phyloP scores from a whole-genome alignment of 352 stramenopile genomes.

The Pythium chondricola region DNA sequence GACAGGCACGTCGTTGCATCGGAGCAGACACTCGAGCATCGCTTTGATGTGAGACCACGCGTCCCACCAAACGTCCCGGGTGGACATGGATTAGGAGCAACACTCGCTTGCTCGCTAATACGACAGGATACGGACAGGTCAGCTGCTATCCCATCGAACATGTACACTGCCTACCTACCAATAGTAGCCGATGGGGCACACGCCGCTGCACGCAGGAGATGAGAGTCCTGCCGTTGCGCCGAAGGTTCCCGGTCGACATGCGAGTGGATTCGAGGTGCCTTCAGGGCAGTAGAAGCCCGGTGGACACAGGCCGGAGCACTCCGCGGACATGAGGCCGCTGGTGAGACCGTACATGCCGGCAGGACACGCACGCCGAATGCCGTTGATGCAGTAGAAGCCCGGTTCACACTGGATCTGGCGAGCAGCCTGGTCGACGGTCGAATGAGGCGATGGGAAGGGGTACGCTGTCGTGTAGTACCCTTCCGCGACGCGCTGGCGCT shows the following conservation, averaged over 20 bases:
- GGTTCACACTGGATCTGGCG: slow-evolving; percentile 37
- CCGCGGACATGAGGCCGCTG: slow-evolving; percentile 19
- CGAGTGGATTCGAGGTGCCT: slow-evolving; percentile 33
- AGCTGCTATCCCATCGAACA: not conserved
- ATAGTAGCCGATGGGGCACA: slow-evolving; percentile 46
- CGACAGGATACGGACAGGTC: not conserved
- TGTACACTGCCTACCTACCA: slow-evolving; percentile 30
- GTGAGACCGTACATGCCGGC: slow-evolving; percentile 40
- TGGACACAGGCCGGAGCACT: slow-evolving; percentile 39
- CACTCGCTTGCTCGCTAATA: slow-evolving; percentile 27
- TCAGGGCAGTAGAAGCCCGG: slow-evolving; percentile 50
- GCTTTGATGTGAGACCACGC: slow-evolving; percentile 31
- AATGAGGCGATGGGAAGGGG: slow-evolving; percentile 16
- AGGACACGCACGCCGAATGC: slow-evolving; percentile 46
- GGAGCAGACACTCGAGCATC: slow-evolving; percentile 42
- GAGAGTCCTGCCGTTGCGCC: slow-evolving; percentile 27
- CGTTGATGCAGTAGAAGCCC: slow-evolving; percentile 55
- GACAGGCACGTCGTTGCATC: slow-evolving; percentile 28
- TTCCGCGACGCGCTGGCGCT: slow-evolving; percentile 27
- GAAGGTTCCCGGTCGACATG: slow-evolving; percentile 47
- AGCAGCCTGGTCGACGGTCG: not conserved
- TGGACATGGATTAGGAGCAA: slow-evolving; percentile 36
- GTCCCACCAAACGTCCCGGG: slow-evolving; percentile 33
- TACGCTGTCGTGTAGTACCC: slow-evolving; percentile 58
- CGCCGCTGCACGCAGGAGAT: slow-evolving; percentile 32